Evolutionary conservation across 805 yeast genomes (phyloP), one percentile per base, ranked within the genome.

Genomic region (Metschnikowia bowlesiae): DNA sequence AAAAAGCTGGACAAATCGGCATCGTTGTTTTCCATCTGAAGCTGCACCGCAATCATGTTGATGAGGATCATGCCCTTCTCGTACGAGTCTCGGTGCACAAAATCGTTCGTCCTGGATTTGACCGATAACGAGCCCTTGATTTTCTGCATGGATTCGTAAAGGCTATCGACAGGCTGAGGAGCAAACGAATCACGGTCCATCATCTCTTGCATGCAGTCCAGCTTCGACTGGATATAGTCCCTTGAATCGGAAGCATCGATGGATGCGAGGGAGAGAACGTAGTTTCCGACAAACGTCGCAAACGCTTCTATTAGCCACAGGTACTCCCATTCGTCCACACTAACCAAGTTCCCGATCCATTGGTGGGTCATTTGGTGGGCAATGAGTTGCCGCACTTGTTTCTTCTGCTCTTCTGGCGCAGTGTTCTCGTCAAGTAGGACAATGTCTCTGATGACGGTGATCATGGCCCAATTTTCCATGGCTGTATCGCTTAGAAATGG

Each of bases 281-380:
- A 70, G 56, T 76, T 75, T 0, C 90, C 87, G 56, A 82, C 71
- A 74, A 83, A 84, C 0, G 94, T 86, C 0, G 95, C 94, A 67
- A 87, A 84, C 2, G 87, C 70, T 67, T 87, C 95, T 59, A 85
- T 85, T 49, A 87, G 68, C 91, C 94, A 86, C 36, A 87, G 67
- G 59, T 78, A 74, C 46, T 76, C 78, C 85, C 89, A 87, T 16
- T 81, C 78, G 46, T 83, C 85, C 58, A 85, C 84, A 1, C 87
- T 72, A 2, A 85, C 75, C 56, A 74, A 70, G 56, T 87, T 82
- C 8, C 94, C 95, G 50, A 87, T 65, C 89, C 89, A 87, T 67
- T 87, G 92, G 62, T 87, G 95, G 30, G 85, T 82, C 54, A 87
- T 60, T 60, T 87, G 91, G 63, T 87, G 95, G 1, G 80, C 82